Conservation (phyloP, 1,284 basidiomycete species). For the Chalciporus sp. region DNA sequence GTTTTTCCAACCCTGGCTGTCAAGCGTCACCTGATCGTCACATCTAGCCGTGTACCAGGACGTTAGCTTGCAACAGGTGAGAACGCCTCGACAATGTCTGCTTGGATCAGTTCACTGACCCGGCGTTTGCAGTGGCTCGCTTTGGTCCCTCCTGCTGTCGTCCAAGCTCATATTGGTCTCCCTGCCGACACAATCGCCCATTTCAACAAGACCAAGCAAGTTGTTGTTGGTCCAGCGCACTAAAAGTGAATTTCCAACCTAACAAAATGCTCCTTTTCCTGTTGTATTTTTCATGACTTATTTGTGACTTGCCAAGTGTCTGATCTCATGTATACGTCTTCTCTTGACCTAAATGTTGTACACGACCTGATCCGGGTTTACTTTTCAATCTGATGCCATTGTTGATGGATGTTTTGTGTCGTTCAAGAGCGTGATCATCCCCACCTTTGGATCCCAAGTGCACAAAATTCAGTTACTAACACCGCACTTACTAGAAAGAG, state of each 20-base stretch:
- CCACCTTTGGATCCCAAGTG: no score
- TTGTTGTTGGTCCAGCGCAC: constrained; percentile 43
- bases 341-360: no score
- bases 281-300: no score
- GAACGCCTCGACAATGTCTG: not conserved
- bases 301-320: no score
- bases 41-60: constrained; percentile 50
- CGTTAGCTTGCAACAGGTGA: constrained; percentile 61
- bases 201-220: constrained; percentile 56
- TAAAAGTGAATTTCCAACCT: not conserved
- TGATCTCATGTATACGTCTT: no score
- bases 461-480: no score
- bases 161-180: constrained; percentile 61
- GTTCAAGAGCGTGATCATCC: no score
- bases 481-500: no score
- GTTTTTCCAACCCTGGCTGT: not conserved
- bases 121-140: constrained; percentile 58
- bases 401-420: no score
- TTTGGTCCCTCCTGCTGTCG: constrained; percentile 60
- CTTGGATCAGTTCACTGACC: not conserved
- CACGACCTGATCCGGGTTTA: no score
- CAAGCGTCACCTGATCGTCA: not conserved
- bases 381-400: no score
- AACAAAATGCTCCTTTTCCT: not conserved
- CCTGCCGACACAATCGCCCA: constrained; percentile 54